phyloP scores from a whole-genome alignment of 2,329 filamentous ascomycete genomes.

The Arachnomyces sp. region DNA sequence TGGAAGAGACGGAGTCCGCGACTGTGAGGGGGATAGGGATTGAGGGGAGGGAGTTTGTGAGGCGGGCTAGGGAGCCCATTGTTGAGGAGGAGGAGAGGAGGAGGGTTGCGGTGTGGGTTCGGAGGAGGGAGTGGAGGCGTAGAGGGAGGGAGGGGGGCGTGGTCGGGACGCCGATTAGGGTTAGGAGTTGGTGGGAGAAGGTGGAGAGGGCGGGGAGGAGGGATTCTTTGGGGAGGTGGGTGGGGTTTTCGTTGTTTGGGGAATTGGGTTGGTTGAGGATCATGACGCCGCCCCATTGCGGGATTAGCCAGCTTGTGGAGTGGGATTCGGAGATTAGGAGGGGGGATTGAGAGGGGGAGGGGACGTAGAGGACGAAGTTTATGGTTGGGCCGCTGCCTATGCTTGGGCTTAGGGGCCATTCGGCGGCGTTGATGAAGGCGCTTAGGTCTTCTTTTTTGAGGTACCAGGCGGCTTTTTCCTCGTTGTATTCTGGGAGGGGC shows the following conservation, averaged over 20 bases:
- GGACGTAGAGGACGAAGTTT: conserved; percentile 90
- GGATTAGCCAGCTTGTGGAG: conserved; percentile 79
- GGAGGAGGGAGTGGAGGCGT: conserved; percentile 71
- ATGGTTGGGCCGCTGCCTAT: conserved; percentile 90
- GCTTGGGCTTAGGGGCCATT: conserved; percentile 92
- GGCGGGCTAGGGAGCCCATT: conserved; percentile 79
- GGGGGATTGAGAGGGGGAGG: conserved; percentile 57
- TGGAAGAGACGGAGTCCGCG: conserved; percentile 72
- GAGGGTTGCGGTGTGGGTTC: conserved; percentile 77
- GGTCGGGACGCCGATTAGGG: conserved; percentile 75
- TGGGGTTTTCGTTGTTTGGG: conserved; percentile 22
- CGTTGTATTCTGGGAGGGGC: conserved; percentile 48
- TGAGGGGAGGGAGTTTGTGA: conserved; percentile 73
- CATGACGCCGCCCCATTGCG: conserved; percentile 81
- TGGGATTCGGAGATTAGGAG: conserved; percentile 51
- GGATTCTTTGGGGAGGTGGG: conserved; percentile 53
- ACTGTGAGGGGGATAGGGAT: conserved; percentile 88
- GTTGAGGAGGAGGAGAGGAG: conserved; percentile 86
- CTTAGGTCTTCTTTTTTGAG: conserved; percentile 80
- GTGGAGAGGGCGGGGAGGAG: conserved; percentile 76
- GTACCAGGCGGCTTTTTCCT: conserved; percentile 50
- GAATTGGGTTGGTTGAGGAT: conserved; percentile 52
- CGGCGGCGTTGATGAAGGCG: conserved; percentile 93
- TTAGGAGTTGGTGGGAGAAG: conserved; percentile 83
- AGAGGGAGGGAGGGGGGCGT: conserved; percentile 71